Conservation (phyloP, 1,284 basidiomycete species). For the Rhodofomes roseus region DNA sequence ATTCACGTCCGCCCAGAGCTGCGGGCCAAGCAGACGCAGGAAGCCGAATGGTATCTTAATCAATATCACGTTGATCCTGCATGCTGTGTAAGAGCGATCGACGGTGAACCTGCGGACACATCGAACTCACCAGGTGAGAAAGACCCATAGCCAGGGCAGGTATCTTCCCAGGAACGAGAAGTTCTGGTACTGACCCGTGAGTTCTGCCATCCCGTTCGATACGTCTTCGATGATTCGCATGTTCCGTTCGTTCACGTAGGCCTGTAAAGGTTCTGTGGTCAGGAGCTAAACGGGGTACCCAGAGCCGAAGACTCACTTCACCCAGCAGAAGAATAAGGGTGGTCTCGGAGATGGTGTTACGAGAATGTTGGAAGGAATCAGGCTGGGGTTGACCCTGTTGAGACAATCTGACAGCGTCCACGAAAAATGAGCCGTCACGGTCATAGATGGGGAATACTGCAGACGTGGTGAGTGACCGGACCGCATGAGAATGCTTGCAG, state of each 20-base stretch:
- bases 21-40: slow-evolving; percentile 17
- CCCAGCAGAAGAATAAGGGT: slow-evolving; percentile 31
- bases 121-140: slow-evolving; percentile 25
- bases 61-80: slow-evolving; percentile 22
- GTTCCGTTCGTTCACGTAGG: slow-evolving; percentile 23
- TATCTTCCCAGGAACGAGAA: slow-evolving; percentile 22
- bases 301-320: slow-evolving; percentile 17
- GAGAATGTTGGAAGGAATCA: slow-evolving; percentile 17
- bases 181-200: slow-evolving; percentile 31
- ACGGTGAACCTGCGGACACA: slow-evolving; percentile 5
- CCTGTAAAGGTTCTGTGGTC: slow-evolving; percentile 12
- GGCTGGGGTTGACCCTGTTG: slow-evolving; percentile 11
- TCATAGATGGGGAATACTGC: slow-evolving; percentile 21
- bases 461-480: neutral
- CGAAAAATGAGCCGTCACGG: slow-evolving; percentile 15
- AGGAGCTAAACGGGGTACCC: neutral
- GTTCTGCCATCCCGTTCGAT: slow-evolving; percentile 30
- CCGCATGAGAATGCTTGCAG: neutral
- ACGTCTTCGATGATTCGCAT: slow-evolving; percentile 27
- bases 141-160: slow-evolving; percentile 25
- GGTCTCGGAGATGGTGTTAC: slow-evolving; percentile 24
- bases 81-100: neutral
- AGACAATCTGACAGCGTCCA: slow-evolving; percentile 11
- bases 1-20: slow-evolving; percentile 20
- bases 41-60: slow-evolving; percentile 21